These are phyloP conservation scores for Leccinum subtestaceum DNA, from an alignment of 768 basidiomycete species.

Conservation along the genomic window DNA sequence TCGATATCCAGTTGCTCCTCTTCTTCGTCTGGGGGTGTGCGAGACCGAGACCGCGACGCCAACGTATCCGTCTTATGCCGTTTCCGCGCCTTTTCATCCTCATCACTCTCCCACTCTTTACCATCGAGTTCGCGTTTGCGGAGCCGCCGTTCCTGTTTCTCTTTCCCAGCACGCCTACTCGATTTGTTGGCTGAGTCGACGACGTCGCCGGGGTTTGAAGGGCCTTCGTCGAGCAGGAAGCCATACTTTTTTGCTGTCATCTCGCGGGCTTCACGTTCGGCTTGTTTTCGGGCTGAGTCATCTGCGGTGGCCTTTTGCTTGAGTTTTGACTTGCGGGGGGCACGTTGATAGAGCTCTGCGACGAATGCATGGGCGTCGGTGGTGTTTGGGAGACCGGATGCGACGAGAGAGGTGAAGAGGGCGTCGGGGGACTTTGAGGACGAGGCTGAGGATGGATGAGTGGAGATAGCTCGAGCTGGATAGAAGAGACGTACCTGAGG, in stretches of 20 bases:
- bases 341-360: slow-evolving; percentile 69
- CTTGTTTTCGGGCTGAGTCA: slow-evolving; percentile 54
- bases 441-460: slow-evolving; percentile 45
- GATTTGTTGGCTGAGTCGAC: slow-evolving; percentile 36
- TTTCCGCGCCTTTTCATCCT: slow-evolving; percentile 75
- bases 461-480: too few relatives aligned
- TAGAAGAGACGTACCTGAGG: slow-evolving; percentile 56
- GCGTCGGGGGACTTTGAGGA: slow-evolving; percentile 78
- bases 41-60: slow-evolving; percentile 20
- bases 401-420: slow-evolving; percentile 71
- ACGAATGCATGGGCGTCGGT: slow-evolving; percentile 80
- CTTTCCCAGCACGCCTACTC: slow-evolving; percentile 32
- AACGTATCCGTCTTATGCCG: slow-evolving; percentile 52
- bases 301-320: slow-evolving; percentile 47
- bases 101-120: slow-evolving; percentile 89
- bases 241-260: slow-evolving; percentile 72
- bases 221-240: slow-evolving; percentile 84
- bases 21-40: slow-evolving; percentile 34
- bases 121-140: slow-evolving; percentile 81
- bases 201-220: slow-evolving; percentile 43
- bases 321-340: slow-evolving; percentile 74
- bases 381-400: slow-evolving; percentile 78
- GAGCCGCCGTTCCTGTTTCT: slow-evolving; percentile 61
- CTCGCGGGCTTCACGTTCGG: slow-evolving; percentile 72
- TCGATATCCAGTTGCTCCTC: slow-evolving; percentile 55